A percentile compares a stretch with the other conserved stretches of the same genome.
Conservation (phyloP, 176 grass and related monocot species). For the Typha latifolia region DNA sequence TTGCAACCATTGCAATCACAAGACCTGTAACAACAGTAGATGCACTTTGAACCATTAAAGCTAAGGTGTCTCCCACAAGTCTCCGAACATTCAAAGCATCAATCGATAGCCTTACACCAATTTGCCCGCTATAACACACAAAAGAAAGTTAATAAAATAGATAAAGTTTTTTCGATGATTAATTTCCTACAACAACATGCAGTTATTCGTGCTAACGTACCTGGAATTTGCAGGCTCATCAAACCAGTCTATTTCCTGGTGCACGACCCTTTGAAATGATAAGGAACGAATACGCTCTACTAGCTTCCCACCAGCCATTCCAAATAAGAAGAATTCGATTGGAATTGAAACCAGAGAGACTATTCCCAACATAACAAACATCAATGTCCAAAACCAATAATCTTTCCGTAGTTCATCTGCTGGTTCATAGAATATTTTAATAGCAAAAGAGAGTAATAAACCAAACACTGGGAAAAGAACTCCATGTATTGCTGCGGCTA, state of each 20-base stretch:
- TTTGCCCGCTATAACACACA: constrained; percentile 44
- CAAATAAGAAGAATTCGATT: constrained; percentile 64
- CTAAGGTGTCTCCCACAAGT: constrained; percentile 66
- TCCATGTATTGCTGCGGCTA: constrained; percentile 70
- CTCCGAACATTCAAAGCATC: constrained; percentile 69
- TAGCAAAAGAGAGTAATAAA: constrained; percentile 40
- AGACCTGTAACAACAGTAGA: constrained; percentile 55
- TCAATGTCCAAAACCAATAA: constrained; percentile 70
- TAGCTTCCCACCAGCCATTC: constrained; percentile 74
- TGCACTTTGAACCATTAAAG: constrained; percentile 53
- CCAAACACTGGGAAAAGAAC: constrained; percentile 73
- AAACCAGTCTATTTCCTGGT: constrained; percentile 91
- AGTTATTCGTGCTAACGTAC: constrained; percentile 12
- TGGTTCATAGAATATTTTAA: constrained; percentile 57
- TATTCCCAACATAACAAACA: constrained; percentile 60
- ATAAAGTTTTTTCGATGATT: not conserved
- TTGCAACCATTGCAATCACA: constrained; percentile 54
- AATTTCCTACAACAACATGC: not conserved
- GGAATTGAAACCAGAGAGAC: constrained; percentile 41
- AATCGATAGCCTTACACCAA: constrained; percentile 55
- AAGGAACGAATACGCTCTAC: constrained; percentile 68
- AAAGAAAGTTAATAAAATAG: not conserved
- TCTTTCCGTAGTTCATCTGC: constrained; percentile 53
- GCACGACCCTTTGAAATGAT: constrained; percentile 57
- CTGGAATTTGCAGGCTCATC: constrained; percentile 79